Evolutionary conservation across 2,329 filamentous ascomycete genomes (phyloP).

Genomic region (Scleromitrula shiraiana): DNA sequence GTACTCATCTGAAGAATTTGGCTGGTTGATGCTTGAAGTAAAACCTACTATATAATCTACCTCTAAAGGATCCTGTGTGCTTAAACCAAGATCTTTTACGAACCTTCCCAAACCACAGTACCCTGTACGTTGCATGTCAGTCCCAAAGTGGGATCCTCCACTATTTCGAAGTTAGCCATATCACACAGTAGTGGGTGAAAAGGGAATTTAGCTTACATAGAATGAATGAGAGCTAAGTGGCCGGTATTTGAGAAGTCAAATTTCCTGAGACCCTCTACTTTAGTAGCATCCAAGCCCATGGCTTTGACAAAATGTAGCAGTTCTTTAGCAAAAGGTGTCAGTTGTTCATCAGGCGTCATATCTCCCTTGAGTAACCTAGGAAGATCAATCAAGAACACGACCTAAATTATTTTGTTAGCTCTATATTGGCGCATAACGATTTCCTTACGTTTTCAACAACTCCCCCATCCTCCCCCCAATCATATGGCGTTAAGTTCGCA

Average conservation of each 20-base stretch:
- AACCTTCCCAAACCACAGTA: constrained; percentile 65
- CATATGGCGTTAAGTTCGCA: constrained; percentile 76
- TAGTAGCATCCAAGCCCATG: constrained; percentile 46
- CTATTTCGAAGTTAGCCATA: constrained; percentile 30
- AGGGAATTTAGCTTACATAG: constrained; percentile 52
- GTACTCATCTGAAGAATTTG: background rate
- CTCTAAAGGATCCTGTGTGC: constrained; percentile 46
- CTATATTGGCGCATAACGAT: background rate
- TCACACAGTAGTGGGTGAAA: background rate
- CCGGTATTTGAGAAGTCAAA: constrained; percentile 77
- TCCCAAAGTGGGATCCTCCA: constrained; percentile 47
- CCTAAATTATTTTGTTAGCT: constrained; percentile 5
- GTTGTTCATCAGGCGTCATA: constrained; percentile 19
- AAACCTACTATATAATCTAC: constrained; percentile 63
- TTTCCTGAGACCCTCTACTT: constrained; percentile 59
- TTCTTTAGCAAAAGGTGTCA: constrained; percentile 58
- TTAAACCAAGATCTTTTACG: constrained; percentile 55
- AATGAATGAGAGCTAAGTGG: constrained; percentile 73
- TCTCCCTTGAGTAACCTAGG: constrained; percentile 41
- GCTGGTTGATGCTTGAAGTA: background rate
- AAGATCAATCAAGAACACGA: constrained; percentile 47
- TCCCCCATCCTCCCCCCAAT: constrained; percentile 62
- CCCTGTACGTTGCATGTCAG: constrained; percentile 49
- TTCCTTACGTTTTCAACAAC: constrained; percentile 71
- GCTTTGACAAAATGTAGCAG: constrained; percentile 36